Percentiles rank a stretch among this genome's conserved stretches.
Conservation (phyloP, 345 rosid species). For the Euphorbia peplus region DNA sequence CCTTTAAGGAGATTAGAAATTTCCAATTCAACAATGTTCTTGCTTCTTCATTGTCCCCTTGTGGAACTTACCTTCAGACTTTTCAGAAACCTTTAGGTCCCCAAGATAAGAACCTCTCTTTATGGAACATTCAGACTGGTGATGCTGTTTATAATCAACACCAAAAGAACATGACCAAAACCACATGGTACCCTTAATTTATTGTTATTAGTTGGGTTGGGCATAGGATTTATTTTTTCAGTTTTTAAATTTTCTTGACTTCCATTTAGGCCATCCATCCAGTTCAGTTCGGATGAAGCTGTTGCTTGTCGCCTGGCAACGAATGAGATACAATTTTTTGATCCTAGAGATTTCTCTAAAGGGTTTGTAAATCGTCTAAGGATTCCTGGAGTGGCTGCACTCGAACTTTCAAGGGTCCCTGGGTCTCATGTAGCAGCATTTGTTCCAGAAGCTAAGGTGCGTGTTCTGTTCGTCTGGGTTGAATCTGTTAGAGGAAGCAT, state of each 20-base stretch:
- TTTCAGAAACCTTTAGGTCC: slow-evolving; percentile 77
- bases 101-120: slow-evolving; percentile 71
- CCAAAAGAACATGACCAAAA: slow-evolving; percentile 79
- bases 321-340: slow-evolving; percentile 87
- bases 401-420: slow-evolving; percentile 77
- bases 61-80: slow-evolving; percentile 80
- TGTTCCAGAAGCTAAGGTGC: slow-evolving; percentile 93
- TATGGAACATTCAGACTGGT: slow-evolving; percentile 66
- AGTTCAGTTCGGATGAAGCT: slow-evolving; percentile 75
- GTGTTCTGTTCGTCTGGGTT: slow-evolving; percentile 12
- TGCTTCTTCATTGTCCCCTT: slow-evolving; percentile 64
- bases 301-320: slow-evolving; percentile 82
- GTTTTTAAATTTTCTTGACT: slow-evolving; percentile 18
- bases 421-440: slow-evolving; percentile 83
- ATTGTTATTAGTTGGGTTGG: not conserved
- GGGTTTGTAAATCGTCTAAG: slow-evolving; percentile 64
- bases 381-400: slow-evolving; percentile 67
- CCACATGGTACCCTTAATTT: slow-evolving; percentile 50
- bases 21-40: slow-evolving; percentile 55
- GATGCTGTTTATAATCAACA: slow-evolving; percentile 60
- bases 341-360: slow-evolving; percentile 73
- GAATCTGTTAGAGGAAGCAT: not conserved
- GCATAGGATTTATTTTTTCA: not conserved
- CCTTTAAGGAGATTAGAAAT: slow-evolving; percentile 52
- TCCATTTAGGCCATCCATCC: slow-evolving; percentile 68